Conservation (phyloP, 208 protist genomes). For the Sergeia podlipaevii region DNA sequence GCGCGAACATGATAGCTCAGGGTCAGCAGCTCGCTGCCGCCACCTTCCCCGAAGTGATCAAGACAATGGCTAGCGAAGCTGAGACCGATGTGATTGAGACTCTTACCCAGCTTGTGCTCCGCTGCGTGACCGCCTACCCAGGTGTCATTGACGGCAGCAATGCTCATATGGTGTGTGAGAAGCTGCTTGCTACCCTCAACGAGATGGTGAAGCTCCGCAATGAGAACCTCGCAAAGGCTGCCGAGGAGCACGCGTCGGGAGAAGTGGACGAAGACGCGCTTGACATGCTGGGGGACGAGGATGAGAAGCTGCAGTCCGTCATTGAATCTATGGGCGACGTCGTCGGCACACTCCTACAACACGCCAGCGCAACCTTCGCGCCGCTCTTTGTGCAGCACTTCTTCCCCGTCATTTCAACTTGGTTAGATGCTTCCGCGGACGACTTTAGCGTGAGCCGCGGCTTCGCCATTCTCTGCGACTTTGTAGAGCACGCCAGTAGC, state of each 20-base stretch:
- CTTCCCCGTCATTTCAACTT: slow-evolving; percentile 57
- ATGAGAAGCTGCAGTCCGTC: slow-evolving; percentile 64
- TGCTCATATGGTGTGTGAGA: slow-evolving; percentile 51
- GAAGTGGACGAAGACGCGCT: slow-evolving; percentile 90
- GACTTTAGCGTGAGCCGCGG: slow-evolving; percentile 61
- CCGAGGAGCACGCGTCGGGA: slow-evolving; percentile 55
- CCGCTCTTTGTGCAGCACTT: slow-evolving; percentile 56
- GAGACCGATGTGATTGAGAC: slow-evolving; percentile 54
- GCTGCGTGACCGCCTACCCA: slow-evolving; percentile 57
- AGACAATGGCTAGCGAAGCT: slow-evolving; percentile 59
- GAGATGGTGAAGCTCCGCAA: slow-evolving; percentile 44
- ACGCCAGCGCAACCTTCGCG: slow-evolving; percentile 61
- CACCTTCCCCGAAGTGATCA: slow-evolving; percentile 44
- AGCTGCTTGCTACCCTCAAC: slow-evolving; percentile 58
- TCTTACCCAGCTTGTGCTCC: slow-evolving; percentile 57
- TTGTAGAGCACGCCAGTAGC: slow-evolving; percentile 62
- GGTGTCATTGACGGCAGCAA: slow-evolving; percentile 48
- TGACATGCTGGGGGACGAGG: slow-evolving; percentile 62
- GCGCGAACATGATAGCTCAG: slow-evolving; percentile 23
- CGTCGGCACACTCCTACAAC: slow-evolving; percentile 62
- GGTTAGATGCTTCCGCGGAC: slow-evolving; percentile 53
- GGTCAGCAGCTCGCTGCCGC: slow-evolving; percentile 43
- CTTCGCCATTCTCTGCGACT: slow-evolving; percentile 62
- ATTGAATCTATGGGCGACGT: slow-evolving; percentile 58
- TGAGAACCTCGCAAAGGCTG: slow-evolving; percentile 44